Base-by-base conservation (phyloP, 164 flowering plant genomes). In the Euptelea pleiosperma region DNA sequence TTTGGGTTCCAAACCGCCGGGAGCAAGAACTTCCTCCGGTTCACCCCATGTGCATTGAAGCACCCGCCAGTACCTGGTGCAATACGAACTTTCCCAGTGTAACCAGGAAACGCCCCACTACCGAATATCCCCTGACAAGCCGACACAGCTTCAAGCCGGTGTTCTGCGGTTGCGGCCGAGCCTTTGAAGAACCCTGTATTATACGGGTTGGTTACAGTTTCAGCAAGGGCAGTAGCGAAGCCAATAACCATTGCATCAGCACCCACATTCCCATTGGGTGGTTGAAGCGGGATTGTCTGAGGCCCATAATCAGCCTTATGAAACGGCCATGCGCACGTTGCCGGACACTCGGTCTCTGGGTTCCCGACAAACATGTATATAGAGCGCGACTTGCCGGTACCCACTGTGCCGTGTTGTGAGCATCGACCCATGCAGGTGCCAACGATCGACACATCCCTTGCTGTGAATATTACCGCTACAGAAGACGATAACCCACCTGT, bases 281-380 rank as follows among this genome's bases (percentile, higher is more conserved):
- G 77, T 37, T 42, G 54, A n/a, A 77, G 26, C 0, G 65, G 51
- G 10, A 58, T 26, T 0, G 72, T 70, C 9, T 52, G 50, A 0
- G 72, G 75, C 6, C 63, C 73, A 6, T 14, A 8, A 15, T 55
- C 59, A 0, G 71, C 7, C 22, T 18, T 33, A 55, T 51, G 43
- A 66, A 77, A 82, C 0, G 86, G 86, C 77, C 76, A 77, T 3
- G 66, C 82, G 37, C 86, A 82, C 1, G 44, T 62, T 3, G 67
- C 76, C 0, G 85, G 85, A 61, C 85, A 80, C 57, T 67, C 72
- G 1, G 62, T 36, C 34, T 71, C 74, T 1, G 82, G 80, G 67
- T 78, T 68, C 31, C 78, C 78, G 0, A 76, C 70, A 1, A 70
- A 5, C 2, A 76, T 47, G 56, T 72, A 80, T 1, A 67, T 44